These are phyloP conservation scores for Termitomyces sp. DNA, from an alignment of 768 basidiomycete species.

Conservation along the genomic window DNA sequence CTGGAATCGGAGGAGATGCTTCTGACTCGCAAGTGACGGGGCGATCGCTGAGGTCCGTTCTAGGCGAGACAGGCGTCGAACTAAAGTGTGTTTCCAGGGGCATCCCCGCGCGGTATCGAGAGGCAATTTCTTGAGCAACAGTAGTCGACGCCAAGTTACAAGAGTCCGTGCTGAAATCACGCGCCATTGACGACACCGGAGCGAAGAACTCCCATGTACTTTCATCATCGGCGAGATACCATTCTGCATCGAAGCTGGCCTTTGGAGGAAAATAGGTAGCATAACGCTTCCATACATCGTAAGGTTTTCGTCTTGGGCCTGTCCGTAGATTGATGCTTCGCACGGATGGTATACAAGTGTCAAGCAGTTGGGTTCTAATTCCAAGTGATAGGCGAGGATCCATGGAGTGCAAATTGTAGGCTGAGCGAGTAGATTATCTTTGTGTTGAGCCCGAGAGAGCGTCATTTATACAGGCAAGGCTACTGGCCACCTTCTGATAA, in stretches of 20 bases:
- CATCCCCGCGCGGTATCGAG: constrained; percentile 31
- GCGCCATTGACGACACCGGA: constrained; percentile 18
- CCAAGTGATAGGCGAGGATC: constrained; percentile 12
- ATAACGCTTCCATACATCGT: constrained; percentile 24
- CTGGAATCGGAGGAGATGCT: constrained; percentile 11
- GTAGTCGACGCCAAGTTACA: constrained; percentile 21
- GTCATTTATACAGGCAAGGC: neutral
- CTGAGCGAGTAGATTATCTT: neutral
- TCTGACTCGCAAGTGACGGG: constrained; percentile 3
- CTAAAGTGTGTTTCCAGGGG: constrained; percentile 9
- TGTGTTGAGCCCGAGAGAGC: too few relatives aligned
- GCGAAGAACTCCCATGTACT: constrained; percentile 34
- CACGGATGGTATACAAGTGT: neutral
- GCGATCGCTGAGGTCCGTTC: neutral
- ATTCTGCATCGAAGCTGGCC: constrained; percentile 16
- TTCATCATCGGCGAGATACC: constrained; percentile 19
- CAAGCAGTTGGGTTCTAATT: constrained; percentile 7
- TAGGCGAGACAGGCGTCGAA: neutral
- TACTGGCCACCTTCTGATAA: constrained; percentile 2
- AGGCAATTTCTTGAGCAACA: constrained; percentile 34
- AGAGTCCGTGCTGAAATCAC: constrained; percentile 19
- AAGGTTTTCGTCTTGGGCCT: constrained; percentile 1
- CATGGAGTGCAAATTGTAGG: constrained; percentile 7
- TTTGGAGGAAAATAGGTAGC: constrained; percentile 28
- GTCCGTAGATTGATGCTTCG: neutral